Evolutionary conservation across 164 flowering plant species (phyloP).

Genomic region (Stephania yunnanensis): DNA sequence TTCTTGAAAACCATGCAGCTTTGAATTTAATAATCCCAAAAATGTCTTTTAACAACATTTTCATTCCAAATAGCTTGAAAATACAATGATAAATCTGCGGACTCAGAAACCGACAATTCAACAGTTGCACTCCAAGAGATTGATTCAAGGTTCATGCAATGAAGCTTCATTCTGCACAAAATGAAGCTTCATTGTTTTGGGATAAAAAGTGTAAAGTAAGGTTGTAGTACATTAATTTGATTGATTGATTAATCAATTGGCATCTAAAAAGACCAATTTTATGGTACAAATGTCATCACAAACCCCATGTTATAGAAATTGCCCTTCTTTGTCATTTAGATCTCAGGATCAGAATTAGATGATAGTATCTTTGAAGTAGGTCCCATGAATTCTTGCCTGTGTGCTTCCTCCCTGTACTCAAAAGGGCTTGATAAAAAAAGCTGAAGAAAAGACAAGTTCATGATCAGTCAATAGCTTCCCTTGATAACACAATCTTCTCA

Average conservation of each 20-base stretch:
- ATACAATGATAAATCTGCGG: too few relatives aligned
- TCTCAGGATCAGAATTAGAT: neutral
- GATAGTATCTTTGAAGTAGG: neutral
- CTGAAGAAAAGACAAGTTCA: neutral
- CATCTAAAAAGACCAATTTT: neutral
- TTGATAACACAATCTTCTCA: neutral
- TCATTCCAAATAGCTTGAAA: too few relatives aligned
- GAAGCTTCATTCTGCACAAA: too few relatives aligned
- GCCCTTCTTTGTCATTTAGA: neutral
- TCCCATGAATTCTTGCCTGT: neutral
- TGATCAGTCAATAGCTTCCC: constrained; percentile 5
- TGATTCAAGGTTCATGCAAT: too few relatives aligned
- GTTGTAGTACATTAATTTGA: neutral
- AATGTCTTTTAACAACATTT: too few relatives aligned
- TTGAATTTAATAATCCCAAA: too few relatives aligned
- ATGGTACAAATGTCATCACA: neutral
- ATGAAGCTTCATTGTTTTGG: too few relatives aligned
- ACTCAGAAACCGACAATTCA: too few relatives aligned
- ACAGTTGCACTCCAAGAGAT: too few relatives aligned
- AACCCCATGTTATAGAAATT: neutral
- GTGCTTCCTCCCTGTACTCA: neutral
- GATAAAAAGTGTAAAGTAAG: neutral
- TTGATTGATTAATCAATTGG: neutral
- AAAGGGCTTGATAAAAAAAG: neutral
- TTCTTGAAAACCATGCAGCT: too few relatives aligned